Evolutionary conservation across 2,329 filamentous ascomycete species (phyloP), one percentile per base, ranked within the genome.

Genomic region (Penicillium sp.): DNA sequence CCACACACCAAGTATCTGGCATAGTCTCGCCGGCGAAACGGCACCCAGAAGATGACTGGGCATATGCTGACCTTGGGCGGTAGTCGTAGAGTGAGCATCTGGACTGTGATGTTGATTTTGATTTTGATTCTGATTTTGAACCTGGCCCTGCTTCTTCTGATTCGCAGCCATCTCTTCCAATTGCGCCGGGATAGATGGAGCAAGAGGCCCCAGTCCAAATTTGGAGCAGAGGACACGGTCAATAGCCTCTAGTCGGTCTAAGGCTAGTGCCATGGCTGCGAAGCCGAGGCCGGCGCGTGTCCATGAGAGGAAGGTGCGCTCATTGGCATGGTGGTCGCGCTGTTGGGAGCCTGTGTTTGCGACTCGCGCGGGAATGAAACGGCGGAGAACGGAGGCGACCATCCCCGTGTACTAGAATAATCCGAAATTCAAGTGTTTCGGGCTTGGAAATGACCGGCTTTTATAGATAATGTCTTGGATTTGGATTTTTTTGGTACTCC

Each of bases 281-380:
- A 72, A 72, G 10, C 66, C 69, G 14, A 72, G 69, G 19, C 69
- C 69, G 58, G 69, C 69, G 35, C 69, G 69, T 1, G 67, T 72
- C 69, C 69, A 72, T 54, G 70, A 72, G 13, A 72, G 66, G 50
- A 72, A 72, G 4, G 70, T 72, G 31, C 70, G 69, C 60, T 72
- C 70, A 54, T 72, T 72, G 54, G 70, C 70, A 45, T 65, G 68
- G 58, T 72, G 70, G 58, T 72, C 70, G 60, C 70, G 69, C 16
- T 70, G 64, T 51, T 72, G 67, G 4, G 68, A 69, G 54, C 67
- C 65, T 11, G 55, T 67, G 57, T 72, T 72, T 47, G 69, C 58
- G 50, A 72, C 61, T 35, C 62, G 57, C 29, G 62, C 51, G 31
- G 68, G 64, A 10, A 67, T 47, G n/a, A 71, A 43, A 27, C 64